Conservation (phyloP, 2,329 filamentous ascomycete species). For the Alternaria novae-zelandiae region DNA sequence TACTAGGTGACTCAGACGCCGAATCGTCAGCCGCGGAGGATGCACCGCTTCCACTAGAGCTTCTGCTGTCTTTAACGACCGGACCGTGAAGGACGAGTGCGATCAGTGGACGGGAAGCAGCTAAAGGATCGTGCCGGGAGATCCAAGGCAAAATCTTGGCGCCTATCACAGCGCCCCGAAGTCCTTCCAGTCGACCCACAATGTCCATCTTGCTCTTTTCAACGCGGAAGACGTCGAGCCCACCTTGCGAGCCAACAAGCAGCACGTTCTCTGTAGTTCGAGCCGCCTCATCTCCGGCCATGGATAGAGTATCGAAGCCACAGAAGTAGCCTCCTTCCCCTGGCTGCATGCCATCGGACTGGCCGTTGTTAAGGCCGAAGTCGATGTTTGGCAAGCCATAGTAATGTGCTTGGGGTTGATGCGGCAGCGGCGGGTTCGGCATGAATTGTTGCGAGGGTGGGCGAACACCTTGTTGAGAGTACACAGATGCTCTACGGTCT, state of each 20-base stretch:
- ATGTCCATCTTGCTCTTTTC: slow-evolving; percentile 74
- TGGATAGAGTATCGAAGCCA: slow-evolving; percentile 74
- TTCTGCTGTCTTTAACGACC: slow-evolving; percentile 58
- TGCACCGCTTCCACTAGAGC: slow-evolving; percentile 42
- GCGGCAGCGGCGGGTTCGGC: slow-evolving; percentile 70
- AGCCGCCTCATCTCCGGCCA: slow-evolving; percentile 53
- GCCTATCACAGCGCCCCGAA: slow-evolving; percentile 79
- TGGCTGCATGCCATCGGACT: slow-evolving; percentile 61
- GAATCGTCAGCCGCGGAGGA: slow-evolving; percentile 48
- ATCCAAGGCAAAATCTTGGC: slow-evolving; percentile 83
- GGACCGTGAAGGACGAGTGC: slow-evolving; percentile 83
- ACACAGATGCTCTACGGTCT: slow-evolving; percentile 59
- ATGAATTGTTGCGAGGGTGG: slow-evolving; percentile 54
- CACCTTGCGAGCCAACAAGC: slow-evolving; percentile 80
- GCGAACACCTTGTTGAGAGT: slow-evolving; percentile 54
- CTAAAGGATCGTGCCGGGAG: slow-evolving; percentile 58
- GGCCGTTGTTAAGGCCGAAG: slow-evolving; percentile 57
- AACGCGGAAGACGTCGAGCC: slow-evolving; percentile 76
- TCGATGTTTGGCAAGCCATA: slow-evolving; percentile 78
- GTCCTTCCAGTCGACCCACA: slow-evolving; percentile 73
- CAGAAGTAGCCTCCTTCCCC: slow-evolving; percentile 78
- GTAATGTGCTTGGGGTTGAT: slow-evolving; percentile 78
- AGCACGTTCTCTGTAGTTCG: slow-evolving; percentile 66
- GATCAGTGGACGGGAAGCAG: slow-evolving; percentile 72
- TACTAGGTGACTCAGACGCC: slow-evolving; percentile 44